phyloP scores from a whole-genome alignment of 148 eudicot species.

The Cornus controversa region DNA sequence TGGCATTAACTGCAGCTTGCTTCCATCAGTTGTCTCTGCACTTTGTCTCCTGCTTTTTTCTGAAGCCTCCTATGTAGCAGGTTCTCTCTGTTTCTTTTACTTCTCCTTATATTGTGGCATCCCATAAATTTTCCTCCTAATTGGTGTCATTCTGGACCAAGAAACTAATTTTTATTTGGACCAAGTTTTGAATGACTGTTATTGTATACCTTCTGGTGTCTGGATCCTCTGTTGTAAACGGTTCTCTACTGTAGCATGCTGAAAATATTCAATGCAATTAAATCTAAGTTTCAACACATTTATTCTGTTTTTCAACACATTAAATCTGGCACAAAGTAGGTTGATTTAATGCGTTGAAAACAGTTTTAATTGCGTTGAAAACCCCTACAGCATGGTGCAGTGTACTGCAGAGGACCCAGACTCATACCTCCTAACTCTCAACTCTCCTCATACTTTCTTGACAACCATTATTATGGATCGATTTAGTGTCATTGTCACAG shows the following conservation, averaged over 20 bases:
- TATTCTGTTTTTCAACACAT: too few species aligned
- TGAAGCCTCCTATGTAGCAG: slow-evolving; percentile 36
- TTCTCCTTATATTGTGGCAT: neutral
- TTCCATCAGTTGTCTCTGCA: slow-evolving; percentile 68
- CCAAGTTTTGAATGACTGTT: neutral
- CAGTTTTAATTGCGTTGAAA: too few species aligned
- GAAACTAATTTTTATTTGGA: neutral
- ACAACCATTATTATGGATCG: too few species aligned
- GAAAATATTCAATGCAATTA: too few species aligned
- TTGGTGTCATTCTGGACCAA: neutral
- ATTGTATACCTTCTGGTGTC: neutral
- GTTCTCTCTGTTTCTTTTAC: slow-evolving; percentile 23
- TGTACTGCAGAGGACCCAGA: too few species aligned
- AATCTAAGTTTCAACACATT: too few species aligned
- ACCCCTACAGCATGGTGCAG: too few species aligned
- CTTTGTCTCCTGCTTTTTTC: slow-evolving; percentile 58
- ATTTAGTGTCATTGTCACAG: too few species aligned
- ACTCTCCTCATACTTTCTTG: neutral
- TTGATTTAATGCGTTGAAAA: too few species aligned
- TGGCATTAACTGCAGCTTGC: slow-evolving; percentile 44
- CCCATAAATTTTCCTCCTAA: neutral
- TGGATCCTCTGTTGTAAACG: too few species aligned
- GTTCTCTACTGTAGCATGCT: too few species aligned
- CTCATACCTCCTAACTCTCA: neutral
- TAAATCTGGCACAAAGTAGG: too few species aligned